Evolutionary conservation across 805 yeast species (phyloP).

Genomic region (Ogataea neopini): DNA sequence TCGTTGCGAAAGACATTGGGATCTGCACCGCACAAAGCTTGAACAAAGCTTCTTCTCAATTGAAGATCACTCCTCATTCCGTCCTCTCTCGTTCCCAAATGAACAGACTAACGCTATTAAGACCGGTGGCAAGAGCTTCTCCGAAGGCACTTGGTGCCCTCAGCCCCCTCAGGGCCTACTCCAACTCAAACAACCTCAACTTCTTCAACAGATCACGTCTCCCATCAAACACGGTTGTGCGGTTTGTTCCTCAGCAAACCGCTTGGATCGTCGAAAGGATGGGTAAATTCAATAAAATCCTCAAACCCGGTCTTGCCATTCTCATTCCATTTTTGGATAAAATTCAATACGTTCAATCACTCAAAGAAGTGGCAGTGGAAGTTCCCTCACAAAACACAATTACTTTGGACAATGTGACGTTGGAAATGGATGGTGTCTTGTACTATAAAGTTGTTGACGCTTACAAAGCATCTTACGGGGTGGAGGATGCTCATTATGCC

Average conservation of each 20-base stretch:
- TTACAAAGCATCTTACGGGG: conserved; percentile 84
- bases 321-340: conserved; percentile 72
- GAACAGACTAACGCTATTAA: neutral
- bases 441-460: conserved; percentile 79
- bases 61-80: too few species aligned
- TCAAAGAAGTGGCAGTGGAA: conserved; percentile 84
- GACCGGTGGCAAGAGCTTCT: conserved; percentile 9
- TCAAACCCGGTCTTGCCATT: conserved; percentile 77
- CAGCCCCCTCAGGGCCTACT: conserved; percentile 9
- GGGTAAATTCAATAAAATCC: conserved; percentile 74
- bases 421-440: conserved; percentile 82
- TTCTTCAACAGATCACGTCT: conserved; percentile 39
- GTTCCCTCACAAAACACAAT: conserved; percentile 83
- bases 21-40: neutral
- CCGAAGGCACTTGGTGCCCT: neutral
- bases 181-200: conserved; percentile 21
- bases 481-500: conserved; percentile 85
- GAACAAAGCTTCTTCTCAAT: too few species aligned
- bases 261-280: conserved; percentile 91
- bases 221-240: conserved; percentile 73
- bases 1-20: too few species aligned
- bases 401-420: conserved; percentile 81
- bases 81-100: neutral
- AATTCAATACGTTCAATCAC: conserved; percentile 77
- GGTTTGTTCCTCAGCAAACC: conserved; percentile 87